These are phyloP conservation scores for Hortiboletus campestris DNA, from an alignment of 768 basidiomycete genomes.

Conservation along the genomic window DNA sequence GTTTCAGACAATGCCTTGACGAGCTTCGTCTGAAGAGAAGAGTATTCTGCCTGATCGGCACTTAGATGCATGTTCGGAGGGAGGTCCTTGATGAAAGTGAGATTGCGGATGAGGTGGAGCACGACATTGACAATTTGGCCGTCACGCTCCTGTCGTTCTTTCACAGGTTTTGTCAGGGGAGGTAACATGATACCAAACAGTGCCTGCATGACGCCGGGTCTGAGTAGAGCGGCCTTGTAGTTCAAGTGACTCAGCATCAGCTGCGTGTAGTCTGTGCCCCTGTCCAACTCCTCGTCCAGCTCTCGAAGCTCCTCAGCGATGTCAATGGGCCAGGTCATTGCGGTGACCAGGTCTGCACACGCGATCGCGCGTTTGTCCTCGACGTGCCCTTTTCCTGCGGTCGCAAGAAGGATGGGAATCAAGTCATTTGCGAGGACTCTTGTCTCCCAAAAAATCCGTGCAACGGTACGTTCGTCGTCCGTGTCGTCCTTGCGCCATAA, in stretches of 20 bases:
- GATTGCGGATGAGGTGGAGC: conserved; percentile 86
- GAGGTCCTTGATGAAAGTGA: conserved; percentile 90
- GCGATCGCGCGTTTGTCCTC: conserved; percentile 83
- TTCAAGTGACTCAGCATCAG: conserved; percentile 76
- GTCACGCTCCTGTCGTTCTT: conserved; percentile 77
- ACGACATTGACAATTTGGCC: conserved; percentile 85
- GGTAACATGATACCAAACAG: conserved; percentile 76
- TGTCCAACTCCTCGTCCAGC: conserved; percentile 75
- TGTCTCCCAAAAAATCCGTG: conserved; percentile 89
- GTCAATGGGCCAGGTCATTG: conserved; percentile 99
- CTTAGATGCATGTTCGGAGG: conserved; percentile 68
- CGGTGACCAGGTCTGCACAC: conserved; percentile 86
- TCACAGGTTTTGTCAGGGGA: conserved; percentile 64
- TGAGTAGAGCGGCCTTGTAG: conserved; percentile 79
- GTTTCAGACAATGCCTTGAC: conserved; percentile 69
- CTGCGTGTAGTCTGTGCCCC: conserved; percentile 85
- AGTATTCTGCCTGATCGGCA: conserved; percentile 76
- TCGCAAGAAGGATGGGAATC: conserved; percentile 78
- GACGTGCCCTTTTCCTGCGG: conserved; percentile 72
- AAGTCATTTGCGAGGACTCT: conserved; percentile 85
- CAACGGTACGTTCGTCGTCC: conserved; percentile 94
- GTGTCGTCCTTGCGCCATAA: conserved; percentile 96
- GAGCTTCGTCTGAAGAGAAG: conserved; percentile 74
- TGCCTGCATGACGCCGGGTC: conserved; percentile 65
- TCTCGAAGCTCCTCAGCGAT: conserved; percentile 93